A percentile compares a stretch with the other conserved stretches of the same genome.
These are phyloP conservation scores for Talaromyces atroroseus DNA, from an alignment of 2,329 filamentous ascomycete species.

Conservation along the genomic window DNA sequence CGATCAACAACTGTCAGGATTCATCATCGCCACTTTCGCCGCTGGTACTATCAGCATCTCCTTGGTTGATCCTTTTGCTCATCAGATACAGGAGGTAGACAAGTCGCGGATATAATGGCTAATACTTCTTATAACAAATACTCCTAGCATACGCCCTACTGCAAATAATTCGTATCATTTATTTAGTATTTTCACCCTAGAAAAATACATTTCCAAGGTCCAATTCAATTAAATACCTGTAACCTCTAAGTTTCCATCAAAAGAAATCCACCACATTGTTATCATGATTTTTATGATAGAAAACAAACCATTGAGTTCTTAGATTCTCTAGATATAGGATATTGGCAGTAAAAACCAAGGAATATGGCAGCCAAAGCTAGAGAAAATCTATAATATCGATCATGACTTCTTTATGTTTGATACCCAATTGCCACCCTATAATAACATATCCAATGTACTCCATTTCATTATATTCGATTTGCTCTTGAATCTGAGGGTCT, in stretches of 20 bases:
- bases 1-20: neutral
- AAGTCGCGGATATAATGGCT: neutral
- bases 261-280: neutral
- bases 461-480: neutral
- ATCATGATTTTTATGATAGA: constrained; percentile 1
- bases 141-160: constrained; percentile 1
- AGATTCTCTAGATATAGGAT: neutral
- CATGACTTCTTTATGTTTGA: neutral
- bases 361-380: neutral
- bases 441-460: constrained; percentile 1
- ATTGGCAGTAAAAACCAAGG: neutral
- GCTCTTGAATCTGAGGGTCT: neutral
- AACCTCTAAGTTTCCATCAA: neutral
- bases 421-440: neutral
- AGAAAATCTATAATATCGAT: neutral
- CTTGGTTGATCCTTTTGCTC: constrained; percentile 3
- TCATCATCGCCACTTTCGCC: neutral
- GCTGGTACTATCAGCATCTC: constrained; percentile 1
- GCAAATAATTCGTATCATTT: neutral
- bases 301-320: neutral
- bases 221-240: neutral
- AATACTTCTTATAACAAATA: neutral
- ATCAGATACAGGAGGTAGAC: constrained; percentile 3
- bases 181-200: neutral
- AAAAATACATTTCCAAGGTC: neutral